Evolutionary conservation across 2,329 filamentous ascomycete species (phyloP), one percentile per base, ranked within the genome.

Genomic region (Colletotrichum magnum): DNA sequence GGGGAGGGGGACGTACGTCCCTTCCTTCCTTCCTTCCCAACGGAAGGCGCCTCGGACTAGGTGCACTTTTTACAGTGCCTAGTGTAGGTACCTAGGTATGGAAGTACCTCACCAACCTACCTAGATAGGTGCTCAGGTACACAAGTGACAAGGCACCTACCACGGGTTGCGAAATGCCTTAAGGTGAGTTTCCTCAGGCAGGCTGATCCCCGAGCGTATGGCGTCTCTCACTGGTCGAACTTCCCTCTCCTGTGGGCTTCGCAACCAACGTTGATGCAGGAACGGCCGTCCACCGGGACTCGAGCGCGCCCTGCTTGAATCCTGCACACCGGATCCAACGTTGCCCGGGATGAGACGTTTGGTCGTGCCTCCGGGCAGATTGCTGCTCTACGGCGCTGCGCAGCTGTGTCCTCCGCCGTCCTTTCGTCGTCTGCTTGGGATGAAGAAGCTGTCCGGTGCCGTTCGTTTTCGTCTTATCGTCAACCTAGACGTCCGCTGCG

Each of bases 261-360:
- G 47, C 47, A 50, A 28, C 21, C 28, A 15, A 45, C 58, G 57
- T 51, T 52, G 58, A 60, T 52, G 58, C 58, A 60, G 47, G 58
- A 60, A 32, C 36, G 13, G 18, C 53, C 53, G n/a, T 12, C n/a
- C n/a, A 54, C 26, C 28, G 57, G 18, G n/a, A 15, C 45, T 39
- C n/a, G 48, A n/a, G 15, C 41, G 41, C 16, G 21, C 41, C 47
- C 32, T 51, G 57, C 57, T 59, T 59, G 45, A 36, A 59, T 59
- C 57, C 45, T 47, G 54, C 21, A 24, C 16, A 16, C 28, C 57
- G 57, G 45, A 16, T 50, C 26, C 41, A 59, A 47, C 43, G 43
- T n/a, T 24, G 41, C 26, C 41, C 58, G 47, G 18, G 48, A 52
- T 24, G 58, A 52, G 48, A 45, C 28, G 58, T 18, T 52, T 36